phyloP scores from a whole-genome alignment of 2,329 filamentous ascomycete species.

The Colletotrichum sp. region DNA sequence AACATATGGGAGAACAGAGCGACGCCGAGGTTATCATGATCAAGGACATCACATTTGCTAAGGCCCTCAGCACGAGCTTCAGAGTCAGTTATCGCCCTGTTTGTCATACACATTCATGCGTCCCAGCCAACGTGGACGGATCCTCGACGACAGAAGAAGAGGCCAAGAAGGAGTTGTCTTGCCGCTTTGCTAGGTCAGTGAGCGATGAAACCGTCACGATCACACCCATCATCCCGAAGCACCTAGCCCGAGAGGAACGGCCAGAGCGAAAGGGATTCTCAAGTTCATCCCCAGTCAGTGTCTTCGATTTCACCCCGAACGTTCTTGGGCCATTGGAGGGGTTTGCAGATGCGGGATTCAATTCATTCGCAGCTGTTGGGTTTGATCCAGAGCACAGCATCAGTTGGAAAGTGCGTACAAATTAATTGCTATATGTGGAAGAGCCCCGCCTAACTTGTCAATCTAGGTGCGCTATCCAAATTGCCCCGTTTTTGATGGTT shows the following conservation, averaged over 20 bases:
- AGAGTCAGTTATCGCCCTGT: background rate
- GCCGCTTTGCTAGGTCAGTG: background rate
- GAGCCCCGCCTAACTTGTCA: accelerated
- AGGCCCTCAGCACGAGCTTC: background rate
- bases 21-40: background rate
- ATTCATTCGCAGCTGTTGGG: background rate
- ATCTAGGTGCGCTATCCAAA: background rate
- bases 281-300: background rate
- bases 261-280: background rate
- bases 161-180: background rate
- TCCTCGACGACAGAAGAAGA: background rate
- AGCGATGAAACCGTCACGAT: background rate
- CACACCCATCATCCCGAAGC: background rate
- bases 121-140: background rate
- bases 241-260: background rate
- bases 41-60: background rate
- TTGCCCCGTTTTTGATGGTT: background rate
- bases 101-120: accelerated
- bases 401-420: background rate
- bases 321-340: background rate
- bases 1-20: background rate
- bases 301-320: background rate
- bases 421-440: background rate
- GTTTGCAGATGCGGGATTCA: background rate
- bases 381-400: background rate